Base-by-base conservation (phyloP, 129 eudicot species). In the Helianthus tuberosus region DNA sequence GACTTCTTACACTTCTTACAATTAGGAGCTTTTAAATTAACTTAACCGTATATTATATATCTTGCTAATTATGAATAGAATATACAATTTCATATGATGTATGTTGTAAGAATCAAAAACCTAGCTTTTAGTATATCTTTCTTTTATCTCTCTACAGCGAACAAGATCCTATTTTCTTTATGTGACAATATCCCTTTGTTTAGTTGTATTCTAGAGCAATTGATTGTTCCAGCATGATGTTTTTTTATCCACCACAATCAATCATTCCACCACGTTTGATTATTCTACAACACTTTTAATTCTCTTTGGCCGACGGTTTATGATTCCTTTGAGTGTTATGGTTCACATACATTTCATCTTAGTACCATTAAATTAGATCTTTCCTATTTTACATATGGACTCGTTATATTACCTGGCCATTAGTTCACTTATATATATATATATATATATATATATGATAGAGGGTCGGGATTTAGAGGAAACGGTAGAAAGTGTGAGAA, bases 291-390 rank as follows among this genome's bases (percentile, higher is more conserved):
- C 32, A 54, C 32, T 54, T 54, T 52, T 8, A 54, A 15, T 16
- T 16, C 11, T 54, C 27, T 54, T 5, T 7, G 10, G 60, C 23
- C 60, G 10, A 53, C 23, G 60, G 8, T 15, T 6, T 7, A n/a
- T 8, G 3, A 54, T 17, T 54, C 60, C 32, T 55, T 27, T 5
- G 41, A 60, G 43, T 60, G 44, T 60, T 12, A 32, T 60, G 11
- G 11, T 27, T 60, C 15, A 29, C 9, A 60, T 60, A 60, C 66
- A 60, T 60, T 60, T 60, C 66, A 60, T 29, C 10, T 60, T 60
- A 0, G 16, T 11, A 20, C 2, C 12, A 55, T 7, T 51, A 7
- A 55, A 55, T 32, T 32, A 3, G 35, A 10, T 20, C 10, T 20
- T 55, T 20, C 35, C 6, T 8, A 8, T 23, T 17, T 55, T 17